A percentile compares a stretch with the other conserved stretches of the same genome.
phyloP scores from a whole-genome alignment of 2,329 filamentous ascomycete species.

The Colletotrichum nymphaeae region DNA sequence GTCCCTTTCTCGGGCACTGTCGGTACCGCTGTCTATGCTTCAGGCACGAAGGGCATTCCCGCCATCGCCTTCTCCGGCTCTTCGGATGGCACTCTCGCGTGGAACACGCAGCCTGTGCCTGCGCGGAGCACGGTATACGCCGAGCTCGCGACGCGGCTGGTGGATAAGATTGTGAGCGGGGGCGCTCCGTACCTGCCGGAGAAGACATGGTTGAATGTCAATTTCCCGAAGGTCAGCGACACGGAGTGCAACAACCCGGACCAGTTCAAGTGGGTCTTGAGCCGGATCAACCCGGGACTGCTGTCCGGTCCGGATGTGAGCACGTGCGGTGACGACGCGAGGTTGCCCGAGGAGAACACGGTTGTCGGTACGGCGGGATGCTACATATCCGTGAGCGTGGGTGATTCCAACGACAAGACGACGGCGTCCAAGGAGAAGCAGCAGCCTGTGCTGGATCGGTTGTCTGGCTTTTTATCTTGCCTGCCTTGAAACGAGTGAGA shows the following conservation, averaged over 20 bases:
- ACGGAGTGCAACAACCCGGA: conserved; percentile 58
- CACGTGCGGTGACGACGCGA: conserved; percentile 61
- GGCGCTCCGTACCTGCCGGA: conserved; percentile 73
- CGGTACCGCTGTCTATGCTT: conserved; percentile 72
- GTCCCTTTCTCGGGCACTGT: conserved; percentile 74
- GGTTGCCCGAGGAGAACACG: conserved; percentile 68
- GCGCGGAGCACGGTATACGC: conserved; percentile 70
- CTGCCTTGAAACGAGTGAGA: conserved; percentile 43
- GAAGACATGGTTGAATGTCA: conserved; percentile 69
- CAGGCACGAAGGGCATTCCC: conserved; percentile 65
- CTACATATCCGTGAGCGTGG: conserved; percentile 72
- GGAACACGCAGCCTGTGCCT: conserved; percentile 64
- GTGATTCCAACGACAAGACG: conserved; percentile 63
- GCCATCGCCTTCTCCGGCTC: conserved; percentile 76
- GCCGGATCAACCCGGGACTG: conserved; percentile 68
- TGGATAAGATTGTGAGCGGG: conserved; percentile 62
- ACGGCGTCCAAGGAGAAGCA: conserved; percentile 66
- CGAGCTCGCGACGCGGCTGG: conserved; percentile 69
- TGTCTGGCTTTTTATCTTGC: conserved; percentile 60
- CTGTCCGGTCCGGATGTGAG: conserved; percentile 65
- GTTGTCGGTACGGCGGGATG: conserved; percentile 65
- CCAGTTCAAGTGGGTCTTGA: conserved; percentile 73
- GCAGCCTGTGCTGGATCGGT: conserved; percentile 60
- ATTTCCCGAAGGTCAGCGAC: conserved; percentile 57
- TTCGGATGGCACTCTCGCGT: conserved; percentile 61